These are phyloP conservation scores for Monosporozyma unispora DNA, from an alignment of 805 yeast species.

Conservation along the genomic window DNA sequence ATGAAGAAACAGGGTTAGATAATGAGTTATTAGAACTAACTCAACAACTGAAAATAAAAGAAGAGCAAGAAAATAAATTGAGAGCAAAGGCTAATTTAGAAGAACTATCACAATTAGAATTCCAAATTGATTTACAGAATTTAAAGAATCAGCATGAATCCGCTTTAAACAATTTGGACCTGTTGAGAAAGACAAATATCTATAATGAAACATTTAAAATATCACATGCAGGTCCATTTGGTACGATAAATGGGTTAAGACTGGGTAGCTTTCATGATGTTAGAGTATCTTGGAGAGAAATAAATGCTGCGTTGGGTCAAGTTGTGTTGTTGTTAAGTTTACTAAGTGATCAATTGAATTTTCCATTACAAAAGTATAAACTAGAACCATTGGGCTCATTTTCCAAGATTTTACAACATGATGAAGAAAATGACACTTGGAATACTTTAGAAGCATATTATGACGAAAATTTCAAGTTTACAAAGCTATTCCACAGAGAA, in stretches of 20 bases:
- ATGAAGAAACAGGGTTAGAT: constrained; percentile 37
- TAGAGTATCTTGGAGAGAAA: constrained; percentile 80
- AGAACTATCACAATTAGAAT: constrained; percentile 43
- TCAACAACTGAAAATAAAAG: constrained; percentile 38
- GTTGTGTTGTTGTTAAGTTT: constrained; percentile 61
- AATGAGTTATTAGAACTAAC: constrained; percentile 37
- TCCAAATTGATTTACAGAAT: constrained; percentile 49
- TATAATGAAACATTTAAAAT: constrained; percentile 77
- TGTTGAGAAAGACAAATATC: constrained; percentile 66
- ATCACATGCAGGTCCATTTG: constrained; percentile 75
- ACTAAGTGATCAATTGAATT: constrained; percentile 45
- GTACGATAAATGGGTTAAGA: constrained; percentile 77
- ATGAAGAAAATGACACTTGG: constrained; percentile 30
- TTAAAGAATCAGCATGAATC: constrained; percentile 53
- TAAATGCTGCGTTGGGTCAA: constrained; percentile 88
- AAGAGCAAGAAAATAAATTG: constrained; percentile 34
- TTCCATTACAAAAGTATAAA: constrained; percentile 50
- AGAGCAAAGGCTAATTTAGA: constrained; percentile 40
- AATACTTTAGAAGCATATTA: constrained; percentile 49
- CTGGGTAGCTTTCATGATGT: constrained; percentile 57
- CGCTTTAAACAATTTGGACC: constrained; percentile 58
- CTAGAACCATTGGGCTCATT: constrained; percentile 78
- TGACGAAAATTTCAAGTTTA: constrained; percentile 68
- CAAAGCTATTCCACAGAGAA: constrained; percentile 51
- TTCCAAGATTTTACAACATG: constrained; percentile 54